A percentile compares a stretch with the other conserved stretches of the same genome.
Evolutionary conservation across 2,329 filamentous ascomycete species (phyloP).

Genomic region (Cadophora sp.): DNA sequence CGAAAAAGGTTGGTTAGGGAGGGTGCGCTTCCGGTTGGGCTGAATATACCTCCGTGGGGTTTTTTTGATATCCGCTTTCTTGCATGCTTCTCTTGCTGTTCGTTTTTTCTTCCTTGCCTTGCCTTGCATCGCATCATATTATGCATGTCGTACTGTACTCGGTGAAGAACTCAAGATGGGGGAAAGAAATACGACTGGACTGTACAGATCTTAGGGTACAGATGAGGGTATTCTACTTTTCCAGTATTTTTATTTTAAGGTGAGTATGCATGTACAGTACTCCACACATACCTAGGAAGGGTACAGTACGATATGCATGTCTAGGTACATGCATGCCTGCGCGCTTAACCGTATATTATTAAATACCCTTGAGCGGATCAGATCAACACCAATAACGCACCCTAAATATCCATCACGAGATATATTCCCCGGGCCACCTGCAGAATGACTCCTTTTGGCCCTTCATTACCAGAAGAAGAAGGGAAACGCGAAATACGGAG

Average conservation of each 20-base stretch:
- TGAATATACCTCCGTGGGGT: background rate
- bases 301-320: background rate
- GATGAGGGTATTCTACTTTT: background rate
- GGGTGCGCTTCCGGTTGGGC: background rate
- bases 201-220: too few relatives aligned
- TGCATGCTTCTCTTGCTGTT: background rate
- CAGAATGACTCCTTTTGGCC: too few relatives aligned
- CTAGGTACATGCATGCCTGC: background rate
- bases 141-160: background rate
- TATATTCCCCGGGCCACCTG: background rate
- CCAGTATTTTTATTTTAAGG: background rate
- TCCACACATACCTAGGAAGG: background rate
- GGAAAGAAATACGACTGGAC: too few relatives aligned
- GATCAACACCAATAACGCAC: background rate
- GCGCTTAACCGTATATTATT: background rate
- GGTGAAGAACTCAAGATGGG: too few relatives aligned
- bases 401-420: background rate
- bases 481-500: too few relatives aligned
- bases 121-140: background rate
- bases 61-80: conserved; percentile 1
- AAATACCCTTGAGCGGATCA: background rate
- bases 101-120: background rate
- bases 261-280: background rate
- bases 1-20: background rate
- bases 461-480: too few relatives aligned